Conservation (phyloP, 306 rosid genomes). For the Dalbergia cochinchinensis region DNA sequence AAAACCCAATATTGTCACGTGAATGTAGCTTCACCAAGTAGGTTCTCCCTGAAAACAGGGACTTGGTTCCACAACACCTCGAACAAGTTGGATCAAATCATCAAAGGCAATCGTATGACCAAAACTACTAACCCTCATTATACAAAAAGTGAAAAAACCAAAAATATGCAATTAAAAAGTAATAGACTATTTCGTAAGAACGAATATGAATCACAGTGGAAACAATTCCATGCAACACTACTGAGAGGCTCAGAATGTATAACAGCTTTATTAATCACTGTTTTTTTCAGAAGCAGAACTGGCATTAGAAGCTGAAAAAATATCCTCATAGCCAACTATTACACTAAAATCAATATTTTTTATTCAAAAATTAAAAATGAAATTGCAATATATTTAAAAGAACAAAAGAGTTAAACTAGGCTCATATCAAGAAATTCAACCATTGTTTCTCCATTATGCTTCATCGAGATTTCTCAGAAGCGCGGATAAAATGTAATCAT, state of each 20-base stretch:
- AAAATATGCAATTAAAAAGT: too few relatives aligned
- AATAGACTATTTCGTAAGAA: too few relatives aligned
- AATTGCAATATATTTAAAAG: background rate
- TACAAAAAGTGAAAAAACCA: background rate
- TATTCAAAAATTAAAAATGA: background rate
- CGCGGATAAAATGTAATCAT: constrained; percentile 70
- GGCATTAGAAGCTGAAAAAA: constrained; percentile 80
- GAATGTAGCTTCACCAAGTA: constrained; percentile 70
- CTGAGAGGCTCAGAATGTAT: constrained; percentile 63
- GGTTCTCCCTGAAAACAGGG: constrained; percentile 87
- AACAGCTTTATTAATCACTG: constrained; percentile 89
- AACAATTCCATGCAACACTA: background rate
- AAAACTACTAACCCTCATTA: background rate
- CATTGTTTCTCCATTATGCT: constrained; percentile 53
- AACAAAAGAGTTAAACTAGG: constrained; percentile 4
- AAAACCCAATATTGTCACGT: constrained; percentile 58
- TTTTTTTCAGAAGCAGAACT: constrained; percentile 93
- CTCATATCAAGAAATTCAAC: constrained; percentile 95
- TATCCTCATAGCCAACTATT: constrained; percentile 67
- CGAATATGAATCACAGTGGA: too few relatives aligned
- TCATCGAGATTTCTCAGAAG: constrained; percentile 69
- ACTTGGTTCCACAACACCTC: constrained; percentile 70
- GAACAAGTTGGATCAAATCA: constrained; percentile 54
- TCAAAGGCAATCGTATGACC: constrained; percentile 35
- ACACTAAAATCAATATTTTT: background rate